Evolutionary conservation across 1,284 basidiomycete genomes (phyloP), one percentile per base, ranked within the genome.

Genomic region (Pseudozyma pruni): DNA sequence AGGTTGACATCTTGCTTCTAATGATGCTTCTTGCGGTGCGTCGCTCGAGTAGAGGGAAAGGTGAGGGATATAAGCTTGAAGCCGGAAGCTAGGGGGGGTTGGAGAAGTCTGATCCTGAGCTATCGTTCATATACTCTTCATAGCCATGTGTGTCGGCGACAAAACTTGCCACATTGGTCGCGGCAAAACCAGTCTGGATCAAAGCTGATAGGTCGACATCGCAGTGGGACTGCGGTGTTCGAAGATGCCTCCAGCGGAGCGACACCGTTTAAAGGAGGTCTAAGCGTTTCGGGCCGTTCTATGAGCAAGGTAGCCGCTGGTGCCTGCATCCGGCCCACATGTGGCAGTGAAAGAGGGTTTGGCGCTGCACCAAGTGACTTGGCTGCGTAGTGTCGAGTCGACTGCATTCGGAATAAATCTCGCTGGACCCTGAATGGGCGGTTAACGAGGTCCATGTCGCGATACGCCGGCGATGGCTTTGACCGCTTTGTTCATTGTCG

Each of bases 321-420:
- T 33, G 32, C 20, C 31, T 33, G 14, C 41, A 43, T 43, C 41
- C 29, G 29, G 25, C 5, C 19, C 17, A 23, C 27, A 31, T 29
- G 17, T 48, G n/a, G 37, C 20, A 29, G 27, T 11, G n/a, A n/a
- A n/a, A n/a, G n/a, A n/a, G n/a, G n/a, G 7, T 29, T 29, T 6
- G 7, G 22, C 47, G 20, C 37, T 17, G 47, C 37, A 16, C 37
- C 40, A 49, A n/a, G 16, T 22, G 19, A 49, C 29, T 49, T 22
- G 29, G 16, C 27, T 39, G 31, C 7, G 31, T 17, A 17, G 37
- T 20, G 22, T 39, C 37, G 37, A n/a, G n/a, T n/a, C n/a, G n/a
- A n/a, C n/a, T n/a, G n/a, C 37, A 39, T 39, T 20, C 37, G 37
- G 37, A 39, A 20, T 8, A 37, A 16, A 37, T 10, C 27, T 38